Percentiles rank a stretch among this genome's conserved stretches.
Evolutionary conservation across 176 grass and related monocot species (phyloP).

Genomic region (Oryza brachyantha): DNA sequence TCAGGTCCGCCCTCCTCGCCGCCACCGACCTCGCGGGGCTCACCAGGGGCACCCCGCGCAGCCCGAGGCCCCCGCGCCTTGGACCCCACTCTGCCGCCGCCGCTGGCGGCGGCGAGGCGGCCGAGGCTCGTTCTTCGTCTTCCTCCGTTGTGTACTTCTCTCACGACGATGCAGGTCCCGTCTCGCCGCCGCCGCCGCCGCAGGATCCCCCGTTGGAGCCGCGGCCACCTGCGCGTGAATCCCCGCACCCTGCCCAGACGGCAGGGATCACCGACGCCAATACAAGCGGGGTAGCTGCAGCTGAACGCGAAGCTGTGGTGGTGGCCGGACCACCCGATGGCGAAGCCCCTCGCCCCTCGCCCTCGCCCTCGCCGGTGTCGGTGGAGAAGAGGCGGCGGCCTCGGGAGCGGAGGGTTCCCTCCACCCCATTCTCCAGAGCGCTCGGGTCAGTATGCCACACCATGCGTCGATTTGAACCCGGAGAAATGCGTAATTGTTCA

Average conservation of each 20-base stretch:
- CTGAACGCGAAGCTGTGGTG: conserved; percentile 7
- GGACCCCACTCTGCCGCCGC: conserved; percentile 4
- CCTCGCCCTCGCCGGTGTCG: neutral
- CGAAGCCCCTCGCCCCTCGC: neutral
- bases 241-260: neutral
- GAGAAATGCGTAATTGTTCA: neutral
- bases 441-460: conserved; percentile 58
- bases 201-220: conserved; percentile 27
- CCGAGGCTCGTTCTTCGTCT: neutral
- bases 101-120: conserved; percentile 13
- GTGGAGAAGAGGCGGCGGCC: conserved; percentile 55
- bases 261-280: neutral
- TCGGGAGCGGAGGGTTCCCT: conserved; percentile 80
- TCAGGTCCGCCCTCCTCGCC: conserved; percentile 56
- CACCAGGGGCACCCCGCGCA: conserved; percentile 54
- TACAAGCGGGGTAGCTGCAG: neutral
- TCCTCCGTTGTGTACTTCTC: conserved; percentile 71
- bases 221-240: conserved; percentile 9
- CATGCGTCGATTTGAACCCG: neutral
- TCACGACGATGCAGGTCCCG: conserved; percentile 2
- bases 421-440: conserved; percentile 84
- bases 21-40: conserved; percentile 78
- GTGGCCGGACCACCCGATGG: neutral
- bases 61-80: conserved; percentile 20
- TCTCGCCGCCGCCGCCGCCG: neutral